phyloP scores from a whole-genome alignment of 208 protist species.

The Acanthamoeba triangularis region DNA sequence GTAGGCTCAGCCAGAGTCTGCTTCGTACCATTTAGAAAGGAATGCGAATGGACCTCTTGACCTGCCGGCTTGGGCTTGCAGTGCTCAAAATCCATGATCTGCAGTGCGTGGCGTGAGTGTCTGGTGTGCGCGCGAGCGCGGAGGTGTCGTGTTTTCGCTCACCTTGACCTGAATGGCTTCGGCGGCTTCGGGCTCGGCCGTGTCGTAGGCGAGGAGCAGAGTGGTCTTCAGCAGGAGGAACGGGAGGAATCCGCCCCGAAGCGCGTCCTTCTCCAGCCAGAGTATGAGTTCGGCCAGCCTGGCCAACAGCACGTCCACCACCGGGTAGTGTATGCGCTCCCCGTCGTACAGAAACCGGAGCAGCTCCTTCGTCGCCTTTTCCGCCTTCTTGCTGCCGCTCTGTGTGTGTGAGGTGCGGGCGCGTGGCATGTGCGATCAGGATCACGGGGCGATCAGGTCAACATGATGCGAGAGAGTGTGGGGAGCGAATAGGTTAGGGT shows the following conservation, averaged over 20 bases:
- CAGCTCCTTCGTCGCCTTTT: slow-evolving; percentile 38
- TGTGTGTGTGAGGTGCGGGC: background rate
- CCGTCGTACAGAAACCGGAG: slow-evolving; percentile 33
- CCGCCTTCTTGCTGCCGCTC: background rate
- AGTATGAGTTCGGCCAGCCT: slow-evolving; percentile 38
- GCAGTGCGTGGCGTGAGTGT: background rate
- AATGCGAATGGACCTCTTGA: background rate
- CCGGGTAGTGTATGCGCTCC: background rate
- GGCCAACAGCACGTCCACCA: slow-evolving; percentile 6
- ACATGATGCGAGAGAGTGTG: background rate
- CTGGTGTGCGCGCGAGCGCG: background rate
- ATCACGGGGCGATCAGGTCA: background rate
- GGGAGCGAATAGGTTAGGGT: background rate
- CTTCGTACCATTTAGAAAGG: background rate
- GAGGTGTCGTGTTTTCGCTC: background rate
- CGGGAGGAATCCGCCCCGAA: background rate
- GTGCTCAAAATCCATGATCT: slow-evolving; percentile 26
- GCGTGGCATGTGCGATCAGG: no score
- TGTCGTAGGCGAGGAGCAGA: slow-evolving; percentile 27
- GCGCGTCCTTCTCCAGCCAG: slow-evolving; percentile 39
- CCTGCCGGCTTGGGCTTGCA: background rate
- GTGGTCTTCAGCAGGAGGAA: background rate
- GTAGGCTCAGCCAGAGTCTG: background rate
- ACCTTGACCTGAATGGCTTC: slow-evolving; percentile 27
- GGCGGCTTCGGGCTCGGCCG: slow-evolving; percentile 4